Evolutionary conservation across 176 grass and related monocot genomes (phyloP).

Genomic region (Saccharum spontaneum): DNA sequence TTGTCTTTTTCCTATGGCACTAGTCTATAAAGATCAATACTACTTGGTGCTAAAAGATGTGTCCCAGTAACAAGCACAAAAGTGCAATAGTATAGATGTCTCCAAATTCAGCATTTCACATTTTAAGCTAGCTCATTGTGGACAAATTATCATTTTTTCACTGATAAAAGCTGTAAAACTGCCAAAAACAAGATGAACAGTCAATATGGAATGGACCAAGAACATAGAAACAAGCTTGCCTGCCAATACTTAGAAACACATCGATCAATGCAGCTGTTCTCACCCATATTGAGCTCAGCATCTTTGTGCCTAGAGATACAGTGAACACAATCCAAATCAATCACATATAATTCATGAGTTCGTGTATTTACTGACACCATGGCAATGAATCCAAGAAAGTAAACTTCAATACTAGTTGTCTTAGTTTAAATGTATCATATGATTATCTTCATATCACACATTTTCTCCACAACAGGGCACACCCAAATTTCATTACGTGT

Average conservation of each 20-base stretch:
- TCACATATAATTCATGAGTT: background rate
- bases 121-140: background rate
- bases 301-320: conserved; percentile 63
- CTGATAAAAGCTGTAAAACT: background rate
- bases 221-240: conserved; percentile 39
- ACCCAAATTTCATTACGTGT: background rate
- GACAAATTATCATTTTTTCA: background rate
- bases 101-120: background rate
- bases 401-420: background rate
- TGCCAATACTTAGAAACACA: conserved; percentile 86
- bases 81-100: background rate
- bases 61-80: background rate
- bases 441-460: background rate
- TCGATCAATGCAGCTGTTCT: conserved; percentile 83
- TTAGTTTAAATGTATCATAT: background rate
- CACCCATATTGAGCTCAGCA: conserved; percentile 77
- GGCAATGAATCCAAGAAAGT: background rate
- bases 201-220: background rate
- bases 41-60: background rate
- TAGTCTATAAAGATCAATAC: background rate
- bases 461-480: background rate
- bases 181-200: background rate
- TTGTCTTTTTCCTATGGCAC: background rate
- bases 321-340: background rate
- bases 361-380: background rate